These are phyloP conservation scores for Purpureocillium lavendulum DNA, from an alignment of 2,329 filamentous ascomycete species.

Conservation along the genomic window DNA sequence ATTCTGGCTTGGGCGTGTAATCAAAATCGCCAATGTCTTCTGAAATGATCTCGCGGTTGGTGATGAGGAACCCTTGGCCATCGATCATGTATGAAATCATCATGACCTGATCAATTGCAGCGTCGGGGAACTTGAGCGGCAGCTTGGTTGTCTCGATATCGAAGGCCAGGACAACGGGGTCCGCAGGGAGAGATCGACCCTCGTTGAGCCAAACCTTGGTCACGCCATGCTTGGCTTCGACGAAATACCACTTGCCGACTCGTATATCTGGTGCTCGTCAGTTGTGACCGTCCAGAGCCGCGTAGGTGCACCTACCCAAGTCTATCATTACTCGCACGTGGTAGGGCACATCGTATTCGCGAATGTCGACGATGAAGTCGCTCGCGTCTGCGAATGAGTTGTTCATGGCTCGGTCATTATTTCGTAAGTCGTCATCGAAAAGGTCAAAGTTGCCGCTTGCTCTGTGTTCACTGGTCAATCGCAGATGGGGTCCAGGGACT, in stretches of 20 bases:
- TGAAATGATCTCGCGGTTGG: slow-evolving; percentile 93
- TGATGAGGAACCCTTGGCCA: slow-evolving; percentile 94
- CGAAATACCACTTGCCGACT: slow-evolving; percentile 93
- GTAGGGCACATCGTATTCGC: slow-evolving; percentile 98
- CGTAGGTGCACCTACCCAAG: slow-evolving; percentile 49
- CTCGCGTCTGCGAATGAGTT: slow-evolving; percentile 75
- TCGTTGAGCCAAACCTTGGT: slow-evolving; percentile 79
- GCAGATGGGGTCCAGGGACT: not conserved
- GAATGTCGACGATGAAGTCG: slow-evolving; percentile 96
- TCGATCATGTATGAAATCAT: slow-evolving; percentile 99
- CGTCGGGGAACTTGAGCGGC: slow-evolving; percentile 93
- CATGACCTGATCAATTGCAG: slow-evolving; percentile 94
- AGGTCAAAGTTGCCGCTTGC: slow-evolving; percentile 82
- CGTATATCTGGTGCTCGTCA: slow-evolving; percentile 64
- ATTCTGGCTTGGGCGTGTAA: slow-evolving; percentile 95
- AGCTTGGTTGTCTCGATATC: slow-evolving; percentile 98
- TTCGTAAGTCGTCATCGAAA: slow-evolving; percentile 83
- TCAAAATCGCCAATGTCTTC: slow-evolving; percentile 98
- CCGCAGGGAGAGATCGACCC: slow-evolving; percentile 80
- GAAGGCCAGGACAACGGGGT: slow-evolving; percentile 97
- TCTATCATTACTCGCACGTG: slow-evolving; percentile 99
- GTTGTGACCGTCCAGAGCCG: no score
- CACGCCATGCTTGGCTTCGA: slow-evolving; percentile 86
- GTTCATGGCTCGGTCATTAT: slow-evolving; percentile 72
- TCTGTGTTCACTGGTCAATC: slow-evolving; percentile 32